phyloP scores from a whole-genome alignment of 306 rosid genomes.

The Abrus pulchellus region DNA sequence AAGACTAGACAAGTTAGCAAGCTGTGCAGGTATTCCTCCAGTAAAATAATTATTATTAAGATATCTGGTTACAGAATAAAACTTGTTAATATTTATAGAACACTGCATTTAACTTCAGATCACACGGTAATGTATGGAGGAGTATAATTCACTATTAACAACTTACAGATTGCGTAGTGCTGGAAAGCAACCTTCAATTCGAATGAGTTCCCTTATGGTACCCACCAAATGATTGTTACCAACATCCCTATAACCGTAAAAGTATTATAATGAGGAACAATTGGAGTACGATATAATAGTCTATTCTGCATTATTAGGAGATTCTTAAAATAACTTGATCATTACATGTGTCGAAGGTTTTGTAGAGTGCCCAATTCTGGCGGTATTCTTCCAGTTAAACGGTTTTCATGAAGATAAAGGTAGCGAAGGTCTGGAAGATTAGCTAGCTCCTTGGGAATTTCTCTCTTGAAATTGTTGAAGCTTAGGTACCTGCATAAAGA shows the following conservation, averaged over 20 bases:
- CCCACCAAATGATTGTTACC: slow-evolving; percentile 99
- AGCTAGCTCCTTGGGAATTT: slow-evolving; percentile 94
- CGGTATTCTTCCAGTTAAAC: slow-evolving; percentile 86
- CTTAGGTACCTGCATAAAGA: slow-evolving; percentile 75
- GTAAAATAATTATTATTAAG: slow-evolving; percentile 92
- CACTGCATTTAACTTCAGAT: slow-evolving; percentile 1
- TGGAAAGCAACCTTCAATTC: slow-evolving; percentile 95
- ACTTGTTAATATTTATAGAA: slow-evolving; percentile 32
- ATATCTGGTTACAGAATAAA: slow-evolving; percentile 64
- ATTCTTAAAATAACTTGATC: slow-evolving; percentile 26
- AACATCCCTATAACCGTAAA: slow-evolving; percentile 74
- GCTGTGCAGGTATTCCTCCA: slow-evolving; percentile 96
- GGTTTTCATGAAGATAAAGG: slow-evolving; percentile 93
- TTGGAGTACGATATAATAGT: slow-evolving; percentile 29
- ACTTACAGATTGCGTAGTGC: slow-evolving; percentile 94
- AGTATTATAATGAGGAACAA: slow-evolving; percentile 42
- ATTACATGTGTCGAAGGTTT: slow-evolving; percentile 90
- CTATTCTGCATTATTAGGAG: slow-evolving; percentile 25
- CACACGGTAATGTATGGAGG: not conserved
- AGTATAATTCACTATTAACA: slow-evolving; percentile 33
- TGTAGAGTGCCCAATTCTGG: slow-evolving; percentile 93
- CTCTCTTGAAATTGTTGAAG: slow-evolving; percentile 97
- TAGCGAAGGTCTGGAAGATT: slow-evolving; percentile 95
- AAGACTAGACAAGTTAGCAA: slow-evolving; percentile 89
- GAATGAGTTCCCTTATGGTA: slow-evolving; percentile 95